phyloP scores from a whole-genome alignment of 192 early-diverging fungal species.

The Coemansia asiatica region DNA sequence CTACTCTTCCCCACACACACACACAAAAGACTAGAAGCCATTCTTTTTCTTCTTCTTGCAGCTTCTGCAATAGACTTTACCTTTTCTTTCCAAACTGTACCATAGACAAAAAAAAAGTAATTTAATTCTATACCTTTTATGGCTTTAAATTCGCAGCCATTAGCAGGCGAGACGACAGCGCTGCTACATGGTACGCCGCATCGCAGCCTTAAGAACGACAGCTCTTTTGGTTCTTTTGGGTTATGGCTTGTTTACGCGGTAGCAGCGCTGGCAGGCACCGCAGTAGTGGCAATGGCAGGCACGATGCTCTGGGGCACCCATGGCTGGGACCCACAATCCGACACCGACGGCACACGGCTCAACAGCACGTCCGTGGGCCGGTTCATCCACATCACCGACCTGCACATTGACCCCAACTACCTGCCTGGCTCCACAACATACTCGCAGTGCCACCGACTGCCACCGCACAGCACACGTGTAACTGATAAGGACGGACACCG shows the following conservation, averaged over 20 bases:
- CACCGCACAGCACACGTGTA: conserved; percentile 10
- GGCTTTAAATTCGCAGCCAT: neutral
- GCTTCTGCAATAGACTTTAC: too few relatives aligned
- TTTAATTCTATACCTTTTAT: neutral
- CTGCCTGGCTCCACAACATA: conserved; percentile 52
- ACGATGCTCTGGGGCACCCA: conserved; percentile 1
- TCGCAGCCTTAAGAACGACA: neutral
- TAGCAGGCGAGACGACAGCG: conserved; percentile 6
- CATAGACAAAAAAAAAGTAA: too few relatives aligned
- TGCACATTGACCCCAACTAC: conserved; percentile 68
- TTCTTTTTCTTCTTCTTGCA: neutral
- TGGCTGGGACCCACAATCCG: neutral
- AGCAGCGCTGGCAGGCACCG: neutral
- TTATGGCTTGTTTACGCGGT: neutral
- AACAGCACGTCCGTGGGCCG: conserved; percentile 49
- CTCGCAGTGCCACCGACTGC: conserved; percentile 59
- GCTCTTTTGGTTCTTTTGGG: neutral
- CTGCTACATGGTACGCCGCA: neutral
- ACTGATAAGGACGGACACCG: conserved; percentile 28
- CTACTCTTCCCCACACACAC: too few relatives aligned
- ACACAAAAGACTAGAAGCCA: too few relatives aligned
- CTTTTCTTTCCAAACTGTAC: too few relatives aligned
- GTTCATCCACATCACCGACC: conserved; percentile 72
- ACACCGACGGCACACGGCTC: conserved; percentile 18
- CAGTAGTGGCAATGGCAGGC: conserved; percentile 5